Evolutionary conservation across 1,139 yeast species (phyloP), one percentile per base, ranked within the genome.

Genomic region (Kodamaea alishanica): DNA sequence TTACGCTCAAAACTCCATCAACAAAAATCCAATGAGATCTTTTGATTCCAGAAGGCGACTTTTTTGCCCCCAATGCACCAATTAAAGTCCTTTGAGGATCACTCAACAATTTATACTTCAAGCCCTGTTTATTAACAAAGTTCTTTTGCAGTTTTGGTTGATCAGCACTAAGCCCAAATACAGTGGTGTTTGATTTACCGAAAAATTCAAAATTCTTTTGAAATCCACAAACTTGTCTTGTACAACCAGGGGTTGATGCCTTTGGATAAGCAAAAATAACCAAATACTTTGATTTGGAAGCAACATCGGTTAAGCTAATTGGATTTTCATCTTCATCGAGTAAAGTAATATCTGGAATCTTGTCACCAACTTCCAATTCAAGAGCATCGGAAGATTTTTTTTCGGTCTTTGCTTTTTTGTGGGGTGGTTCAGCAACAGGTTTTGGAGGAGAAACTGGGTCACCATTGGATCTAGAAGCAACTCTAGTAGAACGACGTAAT

Each of bases 211-310:
- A 81, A 50, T 77, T 77, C 49, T 77, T 81, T 52, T 92, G 81
- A 61, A 85, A 92, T 0, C 96, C 97, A 60, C 86, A 77, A 1
- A 89, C 97, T 65, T 92, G 98, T 54, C 89, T 76, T 1, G 94
- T 89, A 62, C 97, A 90, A 2, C 97, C 97, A 1, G 97, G 96
- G 0, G 98, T 92, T 27, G 84, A 81, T 0, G 97, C 98, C 55
- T 76, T 84, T 39, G 98, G 97, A 56, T 89, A 92, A 10, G 96
- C 73, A 58, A 84, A 84, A 31, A 84, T 75, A 37, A 86, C 73
- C 51, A 83, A 64, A 35, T 76, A 70, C 42, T 73, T 74, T 33
- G 77, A 63, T 8, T 70, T 61, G 12, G 61, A 50, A 6, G 81
- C 78, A 11, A 73, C 65, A 11, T 75, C 69, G 24, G 52, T 57